phyloP scores from a whole-genome alignment of 495 filamentous ascomycete species.

The Talaromyces trachyspermus region DNA sequence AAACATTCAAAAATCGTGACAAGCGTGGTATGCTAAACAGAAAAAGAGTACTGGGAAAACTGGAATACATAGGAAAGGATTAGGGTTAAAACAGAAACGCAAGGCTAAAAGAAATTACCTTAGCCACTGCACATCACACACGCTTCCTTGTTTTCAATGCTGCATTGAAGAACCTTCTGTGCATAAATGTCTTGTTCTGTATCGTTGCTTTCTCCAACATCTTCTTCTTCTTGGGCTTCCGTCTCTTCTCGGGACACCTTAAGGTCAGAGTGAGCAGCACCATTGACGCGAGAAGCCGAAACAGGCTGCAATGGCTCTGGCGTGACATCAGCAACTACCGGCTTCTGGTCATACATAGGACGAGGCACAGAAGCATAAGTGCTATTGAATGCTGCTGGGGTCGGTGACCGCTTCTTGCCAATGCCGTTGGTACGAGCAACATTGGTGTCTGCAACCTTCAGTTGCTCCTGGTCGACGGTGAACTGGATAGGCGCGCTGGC shows the following conservation, averaged over 20 bases:
- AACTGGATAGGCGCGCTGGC: conserved; percentile 97
- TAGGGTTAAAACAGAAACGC: conserved; percentile 7
- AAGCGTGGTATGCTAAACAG: conserved; percentile 8
- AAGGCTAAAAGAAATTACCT: conserved; percentile 10
- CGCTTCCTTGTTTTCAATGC: conserved; percentile 84
- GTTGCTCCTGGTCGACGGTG: conserved; percentile 94
- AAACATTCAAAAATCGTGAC: conserved; percentile 7
- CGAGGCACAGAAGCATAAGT: conserved; percentile 53
- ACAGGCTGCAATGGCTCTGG: conserved; percentile 62
- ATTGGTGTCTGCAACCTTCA: conserved; percentile 81
- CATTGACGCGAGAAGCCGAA: conserved; percentile 66
- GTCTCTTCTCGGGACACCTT: conserved; percentile 41
- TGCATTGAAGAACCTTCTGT: conserved; percentile 82
- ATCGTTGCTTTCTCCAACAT: conserved; percentile 54
- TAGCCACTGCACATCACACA: conserved; percentile 89
- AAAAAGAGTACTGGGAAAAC: conserved; percentile 5
- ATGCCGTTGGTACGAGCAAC: conserved; percentile 53
- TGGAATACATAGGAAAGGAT: conserved; percentile 11
- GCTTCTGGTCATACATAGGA: conserved; percentile 51
- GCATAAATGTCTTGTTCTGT: conserved; percentile 89
- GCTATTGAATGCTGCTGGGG: conserved; percentile 32
- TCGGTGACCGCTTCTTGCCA: conserved; percentile 60
- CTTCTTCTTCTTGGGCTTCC: conserved; percentile 59
- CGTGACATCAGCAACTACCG: conserved; percentile 43
- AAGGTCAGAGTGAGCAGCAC: conserved; percentile 57